Conservation (phyloP, 352 stramenopile genomes). For the Globisporangium takayamanum region DNA sequence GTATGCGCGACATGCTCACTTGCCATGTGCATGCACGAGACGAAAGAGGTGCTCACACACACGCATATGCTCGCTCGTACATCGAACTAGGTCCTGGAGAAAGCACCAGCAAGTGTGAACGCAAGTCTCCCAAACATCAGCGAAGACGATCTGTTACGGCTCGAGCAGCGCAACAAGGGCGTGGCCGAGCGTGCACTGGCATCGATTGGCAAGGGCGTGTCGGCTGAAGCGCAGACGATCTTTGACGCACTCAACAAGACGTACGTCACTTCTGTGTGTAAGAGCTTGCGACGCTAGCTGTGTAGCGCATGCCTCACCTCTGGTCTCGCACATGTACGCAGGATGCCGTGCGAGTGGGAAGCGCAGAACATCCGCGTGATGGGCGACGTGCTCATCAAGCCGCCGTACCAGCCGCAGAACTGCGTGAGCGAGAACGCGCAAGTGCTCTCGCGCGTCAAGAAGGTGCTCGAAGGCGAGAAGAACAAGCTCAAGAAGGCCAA, state of each 20-base stretch:
- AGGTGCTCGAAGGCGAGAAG: constrained; percentile 79
- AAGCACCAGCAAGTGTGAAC: constrained; percentile 37
- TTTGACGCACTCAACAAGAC: constrained; percentile 89
- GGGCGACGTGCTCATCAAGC: constrained; percentile 79
- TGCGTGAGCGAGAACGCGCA: constrained; percentile 69
- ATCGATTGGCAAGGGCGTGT: constrained; percentile 76
- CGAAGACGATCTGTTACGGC: constrained; percentile 62
- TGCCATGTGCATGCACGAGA: not conserved
- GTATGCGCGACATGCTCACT: constrained; percentile 8
- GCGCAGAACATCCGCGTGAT: constrained; percentile 79
- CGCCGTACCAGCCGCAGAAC: constrained; percentile 74
- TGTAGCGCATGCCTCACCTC: no score
- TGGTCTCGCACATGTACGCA: constrained; percentile 10
- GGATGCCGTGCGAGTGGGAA: constrained; percentile 84
- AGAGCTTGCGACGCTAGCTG: no score
- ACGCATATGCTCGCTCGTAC: not conserved
- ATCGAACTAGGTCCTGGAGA: constrained; percentile 31
- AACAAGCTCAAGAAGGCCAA: constrained; percentile 64
- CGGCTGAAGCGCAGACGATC: constrained; percentile 61
- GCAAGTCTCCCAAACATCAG: constrained; percentile 44
- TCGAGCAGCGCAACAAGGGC: constrained; percentile 74
- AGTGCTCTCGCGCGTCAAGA: constrained; percentile 76
- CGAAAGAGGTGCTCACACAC: not conserved
- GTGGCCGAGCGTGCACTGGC: constrained; percentile 62
- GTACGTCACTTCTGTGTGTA: constrained; percentile 22